Conservation (phyloP, 2,329 filamentous ascomycete species). For the Cadophora gregata region DNA sequence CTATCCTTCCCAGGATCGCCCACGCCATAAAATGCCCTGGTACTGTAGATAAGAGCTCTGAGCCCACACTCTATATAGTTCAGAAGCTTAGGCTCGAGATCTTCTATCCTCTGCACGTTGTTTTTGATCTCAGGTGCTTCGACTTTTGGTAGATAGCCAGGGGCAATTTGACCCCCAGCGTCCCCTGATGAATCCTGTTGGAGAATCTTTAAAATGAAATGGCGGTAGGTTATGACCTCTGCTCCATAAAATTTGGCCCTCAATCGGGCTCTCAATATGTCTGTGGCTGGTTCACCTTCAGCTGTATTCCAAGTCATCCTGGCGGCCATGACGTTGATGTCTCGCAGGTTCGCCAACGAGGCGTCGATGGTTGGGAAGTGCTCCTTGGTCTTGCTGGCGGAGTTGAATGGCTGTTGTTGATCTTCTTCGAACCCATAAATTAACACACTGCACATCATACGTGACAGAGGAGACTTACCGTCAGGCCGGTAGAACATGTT, state of each 20-base stretch:
- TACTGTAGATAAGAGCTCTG: slow-evolving; percentile 81
- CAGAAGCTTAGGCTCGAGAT: slow-evolving; percentile 54
- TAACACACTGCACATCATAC: slow-evolving; percentile 45
- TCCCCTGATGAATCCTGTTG: slow-evolving; percentile 41
- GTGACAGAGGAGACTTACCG: slow-evolving; percentile 37
- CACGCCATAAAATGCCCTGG: slow-evolving; percentile 77
- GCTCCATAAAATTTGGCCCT: slow-evolving; percentile 96
- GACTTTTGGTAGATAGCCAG: slow-evolving; percentile 36
- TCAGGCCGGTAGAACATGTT: slow-evolving; percentile 45
- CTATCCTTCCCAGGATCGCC: slow-evolving; percentile 57
- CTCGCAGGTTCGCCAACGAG: slow-evolving; percentile 50
- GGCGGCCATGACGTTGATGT: slow-evolving; percentile 53
- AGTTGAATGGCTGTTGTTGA: slow-evolving; percentile 38
- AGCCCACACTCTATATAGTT: slow-evolving; percentile 57
- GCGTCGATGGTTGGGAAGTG: slow-evolving; percentile 55
- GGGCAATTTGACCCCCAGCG: slow-evolving; percentile 29
- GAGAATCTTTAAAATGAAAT: slow-evolving; percentile 67
- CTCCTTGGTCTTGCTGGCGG: slow-evolving; percentile 26
- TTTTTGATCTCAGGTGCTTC: slow-evolving; percentile 47
- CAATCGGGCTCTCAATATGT: slow-evolving; percentile 83
- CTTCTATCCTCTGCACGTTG: slow-evolving; percentile 43
- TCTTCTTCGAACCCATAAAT: slow-evolving; percentile 53
- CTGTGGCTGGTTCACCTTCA: slow-evolving; percentile 62
- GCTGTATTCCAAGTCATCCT: slow-evolving; percentile 55
- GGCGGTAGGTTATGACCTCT: slow-evolving; percentile 85